Conservation (phyloP, 2,329 filamentous ascomycete genomes). For the Tolypocladium guangdongense region DNA sequence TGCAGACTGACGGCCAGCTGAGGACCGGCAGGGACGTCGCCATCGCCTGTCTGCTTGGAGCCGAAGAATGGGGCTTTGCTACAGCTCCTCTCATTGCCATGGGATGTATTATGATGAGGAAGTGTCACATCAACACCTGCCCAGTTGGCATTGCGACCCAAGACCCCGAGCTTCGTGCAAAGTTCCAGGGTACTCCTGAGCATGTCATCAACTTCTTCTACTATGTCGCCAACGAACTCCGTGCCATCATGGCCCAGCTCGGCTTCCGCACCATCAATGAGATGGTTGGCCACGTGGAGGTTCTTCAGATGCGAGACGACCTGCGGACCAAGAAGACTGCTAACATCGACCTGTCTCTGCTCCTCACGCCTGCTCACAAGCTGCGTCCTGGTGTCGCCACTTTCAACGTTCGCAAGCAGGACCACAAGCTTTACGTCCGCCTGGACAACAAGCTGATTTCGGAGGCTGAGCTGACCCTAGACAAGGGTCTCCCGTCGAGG, state of each 20-base stretch:
- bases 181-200: conserved; percentile 86
- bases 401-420: conserved; percentile 96
- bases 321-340: conserved; percentile 78
- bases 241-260: conserved; percentile 92
- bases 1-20: conserved; percentile 92
- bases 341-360: conserved; percentile 87
- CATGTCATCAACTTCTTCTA: conserved; percentile 99
- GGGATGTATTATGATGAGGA: conserved; percentile 93
- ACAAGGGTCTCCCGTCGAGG: conserved; percentile 84
- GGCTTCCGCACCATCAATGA: conserved; percentile 94
- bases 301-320: conserved; percentile 78
- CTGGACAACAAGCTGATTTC: conserved; percentile 96
- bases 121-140: conserved; percentile 65
- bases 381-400: conserved; percentile 89
- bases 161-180: conserved; percentile 86
- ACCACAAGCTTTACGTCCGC: conserved; percentile 84
- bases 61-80: conserved; percentile 97
- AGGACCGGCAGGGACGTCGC: conserved; percentile 88
- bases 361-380: conserved; percentile 91
- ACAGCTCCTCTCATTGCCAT: conserved; percentile 92
- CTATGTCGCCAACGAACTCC: conserved; percentile 90
- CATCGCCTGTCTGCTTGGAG: conserved; percentile 87
- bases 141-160: conserved; percentile 94
- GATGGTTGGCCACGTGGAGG: conserved; percentile 90
- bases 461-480: conserved; percentile 85